These are phyloP conservation scores for Saprolegnia diclina DNA, from an alignment of 352 stramenopile species.

Conservation along the genomic window DNA sequence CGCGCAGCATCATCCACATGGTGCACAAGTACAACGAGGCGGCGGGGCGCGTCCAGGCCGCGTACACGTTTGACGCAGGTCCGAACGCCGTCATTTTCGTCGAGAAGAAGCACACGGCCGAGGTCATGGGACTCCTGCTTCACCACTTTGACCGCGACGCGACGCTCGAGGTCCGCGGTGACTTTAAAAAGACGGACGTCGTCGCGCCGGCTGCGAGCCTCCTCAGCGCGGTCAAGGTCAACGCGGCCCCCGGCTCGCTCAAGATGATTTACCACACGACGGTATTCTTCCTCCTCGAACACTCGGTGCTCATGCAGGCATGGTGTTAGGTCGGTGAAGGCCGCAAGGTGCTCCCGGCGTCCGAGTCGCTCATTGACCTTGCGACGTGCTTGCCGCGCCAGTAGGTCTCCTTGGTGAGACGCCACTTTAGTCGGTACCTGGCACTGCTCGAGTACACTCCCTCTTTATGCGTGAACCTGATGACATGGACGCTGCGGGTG, in stretches of 20 bases:
- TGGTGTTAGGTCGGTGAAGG: slow-evolving; percentile 20
- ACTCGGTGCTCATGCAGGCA: not conserved
- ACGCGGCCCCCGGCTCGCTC: slow-evolving; percentile 19
- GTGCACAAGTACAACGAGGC: slow-evolving; percentile 94
- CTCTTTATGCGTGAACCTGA: no score
- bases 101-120: slow-evolving; percentile 58
- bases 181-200: not conserved
- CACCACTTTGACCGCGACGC: slow-evolving; percentile 37
- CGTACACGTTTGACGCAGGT: slow-evolving; percentile 99
- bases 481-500: no score
- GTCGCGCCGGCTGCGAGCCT: slow-evolving; percentile 6
- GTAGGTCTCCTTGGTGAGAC: no score
- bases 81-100: slow-evolving; percentile 96
- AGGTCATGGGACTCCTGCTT: slow-evolving; percentile 53
- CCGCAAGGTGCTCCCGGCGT: slow-evolving; percentile 10
- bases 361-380: slow-evolving; percentile 25
- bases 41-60: slow-evolving; percentile 65
- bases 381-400: slow-evolving; percentile 11
- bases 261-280: slow-evolving; percentile 28
- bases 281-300: slow-evolving; percentile 1
- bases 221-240: slow-evolving; percentile 6
- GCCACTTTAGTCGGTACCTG: no score
- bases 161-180: slow-evolving; percentile 19
- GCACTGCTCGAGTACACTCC: no score
- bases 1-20: slow-evolving; percentile 66